These are phyloP conservation scores for Bipolaris sorokiniana DNA, from an alignment of 2,329 filamentous ascomycete genomes.

Conservation along the genomic window DNA sequence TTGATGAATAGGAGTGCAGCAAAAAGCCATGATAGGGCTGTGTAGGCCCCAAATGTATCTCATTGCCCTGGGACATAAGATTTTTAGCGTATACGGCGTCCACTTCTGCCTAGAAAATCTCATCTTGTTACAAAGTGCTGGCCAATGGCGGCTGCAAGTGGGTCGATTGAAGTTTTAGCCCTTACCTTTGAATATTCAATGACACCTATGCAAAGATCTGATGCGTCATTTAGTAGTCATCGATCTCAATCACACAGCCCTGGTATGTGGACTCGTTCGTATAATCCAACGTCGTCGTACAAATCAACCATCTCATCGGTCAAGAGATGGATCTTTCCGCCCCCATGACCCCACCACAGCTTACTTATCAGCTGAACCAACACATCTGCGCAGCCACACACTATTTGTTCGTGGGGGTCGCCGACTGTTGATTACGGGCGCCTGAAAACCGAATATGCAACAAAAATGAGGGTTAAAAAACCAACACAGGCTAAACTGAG, in stretches of 20 bases:
- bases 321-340: background rate
- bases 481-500: background rate
- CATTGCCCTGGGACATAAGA: background rate
- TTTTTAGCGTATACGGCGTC: background rate
- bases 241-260: background rate
- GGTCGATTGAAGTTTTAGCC: background rate
- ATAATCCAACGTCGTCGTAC: background rate
- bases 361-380: background rate
- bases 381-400: background rate
- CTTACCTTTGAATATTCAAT: background rate
- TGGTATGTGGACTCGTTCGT: background rate
- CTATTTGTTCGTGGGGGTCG: background rate
- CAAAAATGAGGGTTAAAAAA: background rate
- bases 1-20: background rate
- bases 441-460: background rate
- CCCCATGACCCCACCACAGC: background rate
- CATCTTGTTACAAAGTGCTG: background rate
- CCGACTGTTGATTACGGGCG: background rate
- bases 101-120: background rate
- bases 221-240: too few relatives aligned
- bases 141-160: background rate
- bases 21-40: background rate
- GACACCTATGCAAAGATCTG: too few relatives aligned
- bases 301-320: background rate
- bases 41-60: background rate